A percentile compares a stretch with the other conserved stretches of the same genome.
These are phyloP conservation scores for Lentinula sp. DNA, from an alignment of 768 basidiomycete genomes.

Conservation along the genomic window DNA sequence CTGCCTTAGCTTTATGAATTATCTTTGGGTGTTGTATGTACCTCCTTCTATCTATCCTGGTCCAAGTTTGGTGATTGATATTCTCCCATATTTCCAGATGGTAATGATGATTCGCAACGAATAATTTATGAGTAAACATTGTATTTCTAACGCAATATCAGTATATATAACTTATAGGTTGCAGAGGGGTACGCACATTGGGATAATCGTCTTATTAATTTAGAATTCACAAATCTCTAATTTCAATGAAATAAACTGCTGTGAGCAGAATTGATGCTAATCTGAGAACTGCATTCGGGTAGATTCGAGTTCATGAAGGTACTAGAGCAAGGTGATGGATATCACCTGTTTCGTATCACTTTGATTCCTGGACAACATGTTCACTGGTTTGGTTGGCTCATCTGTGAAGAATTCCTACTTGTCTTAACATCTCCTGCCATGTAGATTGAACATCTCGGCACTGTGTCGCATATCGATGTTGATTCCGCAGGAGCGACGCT, in stretches of 20 bases:
- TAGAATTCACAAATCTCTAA: neutral
- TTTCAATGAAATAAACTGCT: neutral
- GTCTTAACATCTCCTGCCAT: slow-evolving; percentile 4
- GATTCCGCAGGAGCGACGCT: slow-evolving; percentile 80
- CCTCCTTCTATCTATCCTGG: neutral
- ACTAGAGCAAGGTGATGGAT: too few relatives aligned
- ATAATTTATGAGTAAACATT: neutral
- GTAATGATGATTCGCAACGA: neutral
- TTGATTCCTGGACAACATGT: slow-evolving; percentile 38
- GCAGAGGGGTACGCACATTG: neutral
- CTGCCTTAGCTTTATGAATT: neutral
- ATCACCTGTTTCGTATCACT: neutral
- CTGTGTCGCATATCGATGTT: slow-evolving; percentile 54
- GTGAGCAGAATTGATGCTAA: too few relatives aligned
- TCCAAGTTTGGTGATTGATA: too few relatives aligned
- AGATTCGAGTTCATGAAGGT: too few relatives aligned
- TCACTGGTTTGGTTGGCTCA: slow-evolving; percentile 68
- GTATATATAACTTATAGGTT: neutral
- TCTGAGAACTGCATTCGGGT: too few relatives aligned
- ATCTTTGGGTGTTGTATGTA: neutral
- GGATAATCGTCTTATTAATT: neutral
- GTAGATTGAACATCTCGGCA: slow-evolving; percentile 89
- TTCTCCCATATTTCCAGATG: neutral
- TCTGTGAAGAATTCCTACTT: neutral
- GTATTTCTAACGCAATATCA: slow-evolving; percentile 2